These are phyloP conservation scores for Biancaea sappan DNA, from an alignment of 306 rosid genomes.

Conservation along the genomic window DNA sequence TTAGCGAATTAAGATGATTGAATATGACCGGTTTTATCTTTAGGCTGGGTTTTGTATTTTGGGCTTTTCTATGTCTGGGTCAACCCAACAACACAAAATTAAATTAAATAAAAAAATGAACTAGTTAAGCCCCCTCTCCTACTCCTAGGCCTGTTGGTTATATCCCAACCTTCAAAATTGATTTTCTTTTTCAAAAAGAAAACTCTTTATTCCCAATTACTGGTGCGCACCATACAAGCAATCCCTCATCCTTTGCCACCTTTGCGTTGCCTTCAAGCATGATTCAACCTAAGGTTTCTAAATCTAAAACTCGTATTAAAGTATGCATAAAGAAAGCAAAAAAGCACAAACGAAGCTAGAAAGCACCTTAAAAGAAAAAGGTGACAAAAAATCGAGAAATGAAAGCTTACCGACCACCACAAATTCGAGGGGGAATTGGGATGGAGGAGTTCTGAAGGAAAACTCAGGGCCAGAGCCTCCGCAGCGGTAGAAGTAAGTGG, in stretches of 20 bases:
- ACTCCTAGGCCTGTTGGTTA: no score
- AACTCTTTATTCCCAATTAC: neutral
- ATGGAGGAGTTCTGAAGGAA: slow-evolving; percentile 63
- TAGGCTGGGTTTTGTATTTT: no score
- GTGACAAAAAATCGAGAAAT: neutral
- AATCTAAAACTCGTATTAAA: neutral
- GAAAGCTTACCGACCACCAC: slow-evolving; percentile 53
- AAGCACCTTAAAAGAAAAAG: neutral
- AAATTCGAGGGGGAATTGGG: slow-evolving; percentile 57
- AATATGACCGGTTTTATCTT: no score
- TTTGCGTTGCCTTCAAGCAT: slow-evolving; percentile 38
- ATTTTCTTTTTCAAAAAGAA: no score
- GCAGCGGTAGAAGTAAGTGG: slow-evolving; percentile 32
- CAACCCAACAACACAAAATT: no score
- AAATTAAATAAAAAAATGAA: no score
- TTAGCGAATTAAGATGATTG: no score
- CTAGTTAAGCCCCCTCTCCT: no score
- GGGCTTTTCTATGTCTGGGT: no score
- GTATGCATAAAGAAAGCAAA: neutral
- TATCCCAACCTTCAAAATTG: no score
- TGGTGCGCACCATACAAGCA: neutral
- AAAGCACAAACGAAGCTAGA: neutral
- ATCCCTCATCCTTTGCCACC: neutral
- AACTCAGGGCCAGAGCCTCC: slow-evolving; percentile 43
- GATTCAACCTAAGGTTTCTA: neutral